phyloP scores from a whole-genome alignment of 257 asterid genomes.

The Echium plantagineum region DNA sequence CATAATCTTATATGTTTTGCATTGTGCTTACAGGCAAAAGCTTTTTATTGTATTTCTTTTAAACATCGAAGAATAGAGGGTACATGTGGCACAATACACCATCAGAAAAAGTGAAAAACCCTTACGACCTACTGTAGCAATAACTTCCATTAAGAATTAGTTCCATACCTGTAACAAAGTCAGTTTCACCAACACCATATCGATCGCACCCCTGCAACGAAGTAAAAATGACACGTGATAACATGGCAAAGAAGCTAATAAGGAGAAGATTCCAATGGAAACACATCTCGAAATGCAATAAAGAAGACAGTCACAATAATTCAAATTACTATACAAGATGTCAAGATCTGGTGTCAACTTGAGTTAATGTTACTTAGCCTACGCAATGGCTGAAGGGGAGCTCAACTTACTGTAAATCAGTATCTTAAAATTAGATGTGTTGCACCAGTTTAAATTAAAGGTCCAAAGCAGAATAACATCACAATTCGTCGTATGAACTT shows the following conservation, averaged over 20 bases:
- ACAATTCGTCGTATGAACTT: neutral
- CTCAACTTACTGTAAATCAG: too few species aligned
- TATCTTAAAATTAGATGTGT: too few species aligned
- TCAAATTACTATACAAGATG: neutral
- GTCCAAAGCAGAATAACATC: neutral
- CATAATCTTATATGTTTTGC: neutral
- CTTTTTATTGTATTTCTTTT: too few species aligned
- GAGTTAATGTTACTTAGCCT: neutral
- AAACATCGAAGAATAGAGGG: too few species aligned
- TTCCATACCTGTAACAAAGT: conserved; percentile 51
- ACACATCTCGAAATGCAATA: neutral
- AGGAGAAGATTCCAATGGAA: neutral
- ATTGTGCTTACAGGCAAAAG: too few species aligned
- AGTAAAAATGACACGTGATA: neutral
- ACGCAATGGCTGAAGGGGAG: neutral
- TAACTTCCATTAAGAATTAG: neutral
- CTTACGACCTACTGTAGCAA: neutral
- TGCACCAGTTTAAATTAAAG: too few species aligned
- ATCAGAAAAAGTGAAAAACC: neutral
- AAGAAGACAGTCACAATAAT: neutral
- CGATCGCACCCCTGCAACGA: conserved; percentile 69
- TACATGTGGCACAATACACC: neutral
- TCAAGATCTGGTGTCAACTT: neutral
- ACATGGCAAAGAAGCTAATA: neutral
- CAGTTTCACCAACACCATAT: conserved; percentile 49